Evolutionary conservation across 805 yeast species (phyloP).

Genomic region (Saccharomycopsis microspora): DNA sequence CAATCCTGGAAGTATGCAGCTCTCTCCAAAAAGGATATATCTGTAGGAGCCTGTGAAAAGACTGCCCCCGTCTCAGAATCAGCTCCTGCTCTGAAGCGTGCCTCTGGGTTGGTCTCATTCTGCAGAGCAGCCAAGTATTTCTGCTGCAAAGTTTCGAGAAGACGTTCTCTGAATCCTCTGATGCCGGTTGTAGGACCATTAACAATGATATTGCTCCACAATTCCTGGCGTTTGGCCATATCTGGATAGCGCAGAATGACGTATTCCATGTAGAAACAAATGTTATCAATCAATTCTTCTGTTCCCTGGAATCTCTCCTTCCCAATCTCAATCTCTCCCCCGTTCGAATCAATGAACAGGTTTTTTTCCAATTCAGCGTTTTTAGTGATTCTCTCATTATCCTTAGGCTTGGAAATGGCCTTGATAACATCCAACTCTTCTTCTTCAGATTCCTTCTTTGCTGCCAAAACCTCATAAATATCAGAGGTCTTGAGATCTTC

Average conservation of each 20-base stretch:
- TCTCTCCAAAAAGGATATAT: conserved; percentile 52
- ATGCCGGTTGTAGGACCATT: conserved; percentile 71
- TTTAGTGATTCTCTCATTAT: conserved; percentile 19
- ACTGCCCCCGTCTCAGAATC: conserved; percentile 17
- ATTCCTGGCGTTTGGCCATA: conserved; percentile 60
- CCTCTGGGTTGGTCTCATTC: conserved; percentile 21
- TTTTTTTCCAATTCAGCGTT: conserved; percentile 71
- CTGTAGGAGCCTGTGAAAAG: conserved; percentile 68
- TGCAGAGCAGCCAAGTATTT: conserved; percentile 37
- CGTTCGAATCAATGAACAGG: conserved; percentile 48
- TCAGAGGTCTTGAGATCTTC: conserved; percentile 64
- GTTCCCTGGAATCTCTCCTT: conserved; percentile 83
- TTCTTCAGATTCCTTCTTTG: conserved; percentile 30
- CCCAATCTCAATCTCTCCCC: conserved; percentile 59
- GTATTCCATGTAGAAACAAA: conserved; percentile 43
- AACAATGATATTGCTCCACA: conserved; percentile 74
- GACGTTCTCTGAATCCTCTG: conserved; percentile 63
- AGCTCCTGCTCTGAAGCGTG: conserved; percentile 21
- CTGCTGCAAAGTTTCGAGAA: conserved; percentile 45
- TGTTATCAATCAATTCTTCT: conserved; percentile 40
- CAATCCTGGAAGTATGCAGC: conserved; percentile 95
- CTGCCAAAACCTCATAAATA: conserved; percentile 71
- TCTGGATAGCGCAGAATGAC: conserved; percentile 26
- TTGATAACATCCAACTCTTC: conserved; percentile 41
- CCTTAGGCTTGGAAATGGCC: conserved; percentile 38